phyloP scores from a whole-genome alignment of 2,329 filamentous ascomycete genomes.

The Lasiodiplodia hormozganensis region DNA sequence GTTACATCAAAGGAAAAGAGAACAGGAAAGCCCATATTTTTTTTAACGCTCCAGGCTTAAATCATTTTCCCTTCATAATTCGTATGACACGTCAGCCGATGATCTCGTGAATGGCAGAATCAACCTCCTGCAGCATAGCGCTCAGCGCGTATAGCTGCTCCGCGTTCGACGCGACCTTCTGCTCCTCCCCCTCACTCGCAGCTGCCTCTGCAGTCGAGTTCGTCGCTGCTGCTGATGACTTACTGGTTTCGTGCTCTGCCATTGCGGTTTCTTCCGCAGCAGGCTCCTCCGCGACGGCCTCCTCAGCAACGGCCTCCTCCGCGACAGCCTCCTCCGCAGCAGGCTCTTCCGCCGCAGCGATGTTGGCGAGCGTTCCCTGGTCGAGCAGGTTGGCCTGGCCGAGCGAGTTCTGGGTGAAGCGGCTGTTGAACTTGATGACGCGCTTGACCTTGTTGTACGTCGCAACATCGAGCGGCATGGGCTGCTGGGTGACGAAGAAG shows the following conservation, averaged over 20 bases:
- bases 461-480: conserved; percentile 55
- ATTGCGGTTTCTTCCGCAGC: too few relatives aligned
- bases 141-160: conserved; percentile 6
- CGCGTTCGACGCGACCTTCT: neutral
- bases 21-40: neutral
- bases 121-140: conserved; percentile 7
- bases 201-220: neutral
- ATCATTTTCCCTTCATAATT: neutral
- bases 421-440: conserved; percentile 63
- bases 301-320: too few relatives aligned
- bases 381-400: conserved; percentile 54
- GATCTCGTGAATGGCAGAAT: conserved; percentile 16
- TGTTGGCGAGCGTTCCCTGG: neutral
- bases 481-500: conserved; percentile 60
- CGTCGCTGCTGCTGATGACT: neutral
- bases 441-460: conserved; percentile 61
- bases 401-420: conserved; percentile 60
- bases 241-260: neutral
- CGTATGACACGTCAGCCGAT: neutral
- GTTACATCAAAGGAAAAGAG: neutral
- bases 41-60: neutral
- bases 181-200: too few relatives aligned
- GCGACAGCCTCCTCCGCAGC: too few relatives aligned
- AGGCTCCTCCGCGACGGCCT: too few relatives aligned
- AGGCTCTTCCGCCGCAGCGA: neutral